Conservation (phyloP, 306 rosid genomes). For the Citrullus amarus region DNA sequence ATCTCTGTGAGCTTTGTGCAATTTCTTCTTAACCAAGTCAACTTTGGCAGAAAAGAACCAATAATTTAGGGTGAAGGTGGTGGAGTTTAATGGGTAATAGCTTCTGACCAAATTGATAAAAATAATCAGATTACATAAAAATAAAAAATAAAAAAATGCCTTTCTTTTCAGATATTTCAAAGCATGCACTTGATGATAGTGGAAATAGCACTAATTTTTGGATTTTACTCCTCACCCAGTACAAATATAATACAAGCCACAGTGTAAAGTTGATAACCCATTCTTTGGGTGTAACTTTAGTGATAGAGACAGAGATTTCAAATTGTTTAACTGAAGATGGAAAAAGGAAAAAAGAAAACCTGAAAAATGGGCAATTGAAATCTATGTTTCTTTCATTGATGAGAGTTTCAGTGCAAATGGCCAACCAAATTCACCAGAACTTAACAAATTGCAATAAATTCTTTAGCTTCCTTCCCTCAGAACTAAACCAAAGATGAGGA, state of each 20-base stretch:
- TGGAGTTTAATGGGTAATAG: not conserved
- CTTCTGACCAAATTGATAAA: not conserved
- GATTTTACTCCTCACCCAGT: not conserved
- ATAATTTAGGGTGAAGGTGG: not conserved
- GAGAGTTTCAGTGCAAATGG: conserved; percentile 8
- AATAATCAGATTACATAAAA: not conserved
- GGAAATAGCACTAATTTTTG: conserved; percentile 2
- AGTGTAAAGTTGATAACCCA: conserved; percentile 3
- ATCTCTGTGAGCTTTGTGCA: conserved; percentile 9
- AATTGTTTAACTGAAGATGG: not conserved
- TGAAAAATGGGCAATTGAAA: not conserved
- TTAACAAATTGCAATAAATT: conserved; percentile 10
- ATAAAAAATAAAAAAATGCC: not conserved
- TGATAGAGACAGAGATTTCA: not conserved
- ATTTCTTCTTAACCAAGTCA: conserved; percentile 20
- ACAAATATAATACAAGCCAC: not conserved
- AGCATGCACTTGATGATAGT: not conserved
- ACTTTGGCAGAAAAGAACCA: conserved; percentile 9
- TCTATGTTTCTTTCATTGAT: not conserved
- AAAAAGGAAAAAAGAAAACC: not conserved
- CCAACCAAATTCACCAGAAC: not conserved
- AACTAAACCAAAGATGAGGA: conserved; percentile 26
- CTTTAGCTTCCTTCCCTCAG: conserved; percentile 19
- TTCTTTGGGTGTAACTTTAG: not conserved
- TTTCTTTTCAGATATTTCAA: not conserved